A percentile compares a stretch with the other conserved stretches of the same genome.
Evolutionary conservation across 345 rosid species (phyloP).

Genomic region (Euphorbia tirucalli): DNA sequence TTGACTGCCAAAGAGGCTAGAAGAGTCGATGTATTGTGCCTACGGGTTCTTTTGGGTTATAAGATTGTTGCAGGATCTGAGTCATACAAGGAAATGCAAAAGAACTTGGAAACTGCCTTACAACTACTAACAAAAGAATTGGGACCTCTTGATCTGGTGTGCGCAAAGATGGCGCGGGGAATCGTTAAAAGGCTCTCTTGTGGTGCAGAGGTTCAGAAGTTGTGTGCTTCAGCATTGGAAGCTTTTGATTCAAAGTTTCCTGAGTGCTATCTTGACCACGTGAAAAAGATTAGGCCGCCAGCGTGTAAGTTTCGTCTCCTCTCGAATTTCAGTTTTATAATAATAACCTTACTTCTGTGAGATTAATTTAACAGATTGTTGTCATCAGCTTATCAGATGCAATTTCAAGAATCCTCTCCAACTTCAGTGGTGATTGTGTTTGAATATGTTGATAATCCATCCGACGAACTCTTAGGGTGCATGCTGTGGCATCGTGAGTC

Average conservation of each 20-base stretch:
- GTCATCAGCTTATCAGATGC: conserved; percentile 43
- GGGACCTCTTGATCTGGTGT: conserved; percentile 61
- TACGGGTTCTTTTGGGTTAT: conserved; percentile 53
- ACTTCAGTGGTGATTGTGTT: conserved; percentile 37
- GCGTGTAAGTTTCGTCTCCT: conserved; percentile 38
- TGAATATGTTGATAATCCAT: conserved; percentile 23
- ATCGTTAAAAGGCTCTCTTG: conserved; percentile 76
- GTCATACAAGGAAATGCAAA: conserved; percentile 37
- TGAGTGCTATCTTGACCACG: no score
- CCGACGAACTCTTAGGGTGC: conserved; percentile 40
- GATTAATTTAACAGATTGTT: background rate
- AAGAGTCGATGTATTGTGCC: conserved; percentile 76
- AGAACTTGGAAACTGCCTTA: conserved; percentile 52
- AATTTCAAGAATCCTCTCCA: conserved; percentile 43
- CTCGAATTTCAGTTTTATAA: conserved; percentile 1
- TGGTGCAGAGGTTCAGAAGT: conserved; percentile 64
- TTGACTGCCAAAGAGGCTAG: conserved; percentile 72
- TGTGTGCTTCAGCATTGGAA: conserved; percentile 66
- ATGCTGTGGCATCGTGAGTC: conserved; percentile 51
- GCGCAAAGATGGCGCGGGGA: conserved; percentile 67
- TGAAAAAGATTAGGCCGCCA: conserved; percentile 24
- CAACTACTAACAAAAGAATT: conserved; percentile 54
- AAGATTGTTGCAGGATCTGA: conserved; percentile 53
- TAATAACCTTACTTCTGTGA: background rate
- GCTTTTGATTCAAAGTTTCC: conserved; percentile 40